Evolutionary conservation across 1,284 basidiomycete genomes (phyloP), one percentile per base, ranked within the genome.

Genomic region (Microbotryum violaceum): DNA sequence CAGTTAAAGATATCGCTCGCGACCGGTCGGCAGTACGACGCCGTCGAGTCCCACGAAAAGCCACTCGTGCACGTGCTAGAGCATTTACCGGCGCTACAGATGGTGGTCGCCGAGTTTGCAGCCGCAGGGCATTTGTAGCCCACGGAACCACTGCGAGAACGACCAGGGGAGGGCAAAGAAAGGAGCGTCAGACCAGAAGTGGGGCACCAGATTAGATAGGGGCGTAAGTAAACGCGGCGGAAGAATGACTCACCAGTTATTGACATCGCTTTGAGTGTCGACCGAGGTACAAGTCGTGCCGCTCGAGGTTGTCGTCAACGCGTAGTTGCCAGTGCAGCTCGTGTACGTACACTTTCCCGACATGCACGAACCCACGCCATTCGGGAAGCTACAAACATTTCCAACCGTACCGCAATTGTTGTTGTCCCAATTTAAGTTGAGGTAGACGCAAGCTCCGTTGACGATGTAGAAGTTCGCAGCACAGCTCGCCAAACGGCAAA

Each of bases 371-470:
- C 48, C 25, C 45, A 33, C 2, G 23, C 55, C 37, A 52, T 49
- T n/a, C 27, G 60, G 29, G 51, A 54, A 51, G 16, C 50, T 51
- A 58, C 66, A 67, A 12, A 49, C 46, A 25, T 60, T 62, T 7
- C 66, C 66, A 52, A 63, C 23, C 3, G 48, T 6, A 25, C 64
- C 64, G 50, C 63, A 62, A 54, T 54, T 49, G 42, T 52, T 52
- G 51, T 29, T 42, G 37, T 42, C 37, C 51, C 23, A 33, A 52
- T 52, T 27, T 1, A 33, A 27, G 51, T 31, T n/a, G 51, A n/a
- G n/a, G n/a, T 52, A 52, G 21, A 29, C 48, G 51, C 51, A 42
- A 16, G 37, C 37, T 42, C 37, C 37, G 16, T 42, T 42, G 14
- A 42, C 16, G 37, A 23, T 37, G n/a, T 25, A 47, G 10, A 7